Evolutionary conservation across 176 grass and related monocot species (phyloP).

Genomic region (Raddia guianensis): DNA sequence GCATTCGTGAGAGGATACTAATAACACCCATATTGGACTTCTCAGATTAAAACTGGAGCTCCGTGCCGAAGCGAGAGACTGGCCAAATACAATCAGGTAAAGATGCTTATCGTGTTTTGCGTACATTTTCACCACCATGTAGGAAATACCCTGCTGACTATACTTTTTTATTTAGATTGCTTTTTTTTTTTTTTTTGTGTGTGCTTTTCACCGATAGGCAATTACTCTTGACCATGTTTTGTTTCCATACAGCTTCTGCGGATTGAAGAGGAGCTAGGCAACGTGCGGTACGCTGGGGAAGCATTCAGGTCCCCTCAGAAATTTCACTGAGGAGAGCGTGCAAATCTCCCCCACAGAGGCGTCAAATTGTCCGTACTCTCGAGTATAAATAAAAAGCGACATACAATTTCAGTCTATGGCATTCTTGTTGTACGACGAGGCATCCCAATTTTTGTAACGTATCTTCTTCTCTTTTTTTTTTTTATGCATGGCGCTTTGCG

Average conservation of each 20-base stretch:
- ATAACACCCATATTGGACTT: slow-evolving; percentile 7
- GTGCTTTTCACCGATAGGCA: not conserved
- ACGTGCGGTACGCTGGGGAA: slow-evolving; percentile 80
- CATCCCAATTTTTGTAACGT: slow-evolving; percentile 34
- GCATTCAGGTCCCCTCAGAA: slow-evolving; percentile 79
- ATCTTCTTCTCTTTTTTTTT: not conserved
- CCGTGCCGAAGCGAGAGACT: slow-evolving; percentile 89
- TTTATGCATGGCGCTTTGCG: not conserved
- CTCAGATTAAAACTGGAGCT: slow-evolving; percentile 96
- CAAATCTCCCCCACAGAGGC: slow-evolving; percentile 30
- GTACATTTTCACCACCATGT: not conserved
- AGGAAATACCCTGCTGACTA: not conserved
- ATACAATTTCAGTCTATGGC: not conserved
- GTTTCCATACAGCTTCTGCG: slow-evolving; percentile 63
- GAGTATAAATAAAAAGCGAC: slow-evolving; percentile 63
- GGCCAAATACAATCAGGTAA: slow-evolving; percentile 98
- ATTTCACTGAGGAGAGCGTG: not conserved
- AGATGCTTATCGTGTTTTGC: not conserved
- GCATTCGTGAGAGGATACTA: not conserved
- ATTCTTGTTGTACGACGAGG: slow-evolving; percentile 34
- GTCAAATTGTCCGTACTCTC: not conserved
- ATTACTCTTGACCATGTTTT: not conserved
- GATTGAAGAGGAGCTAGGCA: slow-evolving; percentile 91
- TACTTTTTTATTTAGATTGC: not conserved
- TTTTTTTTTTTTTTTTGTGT: not conserved